These are phyloP conservation scores for Talaromyces borbonicus DNA, from an alignment of 495 filamentous ascomycete species.

Conservation along the genomic window DNA sequence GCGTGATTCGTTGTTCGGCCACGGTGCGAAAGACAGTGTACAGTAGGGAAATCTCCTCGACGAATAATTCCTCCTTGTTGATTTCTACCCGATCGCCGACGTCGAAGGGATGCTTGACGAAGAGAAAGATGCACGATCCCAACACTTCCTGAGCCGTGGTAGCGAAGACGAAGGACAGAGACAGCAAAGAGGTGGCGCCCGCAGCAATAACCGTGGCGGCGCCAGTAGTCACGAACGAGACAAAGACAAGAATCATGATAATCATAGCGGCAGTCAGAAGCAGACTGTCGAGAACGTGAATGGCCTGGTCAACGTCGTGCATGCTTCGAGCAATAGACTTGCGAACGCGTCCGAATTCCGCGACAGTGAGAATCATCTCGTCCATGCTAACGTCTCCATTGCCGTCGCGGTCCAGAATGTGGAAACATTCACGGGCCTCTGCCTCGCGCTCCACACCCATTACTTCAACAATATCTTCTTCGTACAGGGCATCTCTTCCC, in stretches of 20 bases:
- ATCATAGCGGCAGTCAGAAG: slow-evolving; percentile 69
- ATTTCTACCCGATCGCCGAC: slow-evolving; percentile 92
- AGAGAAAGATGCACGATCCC: slow-evolving; percentile 94
- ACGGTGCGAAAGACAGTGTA: slow-evolving; percentile 89
- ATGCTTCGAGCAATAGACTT: slow-evolving; percentile 83
- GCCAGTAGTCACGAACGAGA: slow-evolving; percentile 76
- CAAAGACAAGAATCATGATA: slow-evolving; percentile 76
- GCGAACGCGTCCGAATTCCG: slow-evolving; percentile 70
- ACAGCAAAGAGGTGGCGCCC: slow-evolving; percentile 89
- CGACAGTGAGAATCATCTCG: slow-evolving; percentile 85
- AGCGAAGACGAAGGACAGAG: slow-evolving; percentile 88
- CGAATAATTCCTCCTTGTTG: slow-evolving; percentile 54
- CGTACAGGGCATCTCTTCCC: slow-evolving; percentile 65
- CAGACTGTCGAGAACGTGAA: slow-evolving; percentile 79
- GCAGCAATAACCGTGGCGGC: slow-evolving; percentile 85
- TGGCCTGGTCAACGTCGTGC: slow-evolving; percentile 95
- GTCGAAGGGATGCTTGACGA: slow-evolving; percentile 93
- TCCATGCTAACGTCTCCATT: slow-evolving; percentile 93
- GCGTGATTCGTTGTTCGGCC: slow-evolving; percentile 70
- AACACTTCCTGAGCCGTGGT: slow-evolving; percentile 87
- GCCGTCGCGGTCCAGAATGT: slow-evolving; percentile 67
- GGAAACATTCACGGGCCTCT: slow-evolving; percentile 78
- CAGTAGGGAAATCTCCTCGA: slow-evolving; percentile 89
- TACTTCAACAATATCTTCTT: slow-evolving; percentile 79
- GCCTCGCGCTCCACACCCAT: slow-evolving; percentile 59